Conservation (phyloP, 2,329 filamentous ascomycete species). For the Daldinia eschscholtzii region DNA sequence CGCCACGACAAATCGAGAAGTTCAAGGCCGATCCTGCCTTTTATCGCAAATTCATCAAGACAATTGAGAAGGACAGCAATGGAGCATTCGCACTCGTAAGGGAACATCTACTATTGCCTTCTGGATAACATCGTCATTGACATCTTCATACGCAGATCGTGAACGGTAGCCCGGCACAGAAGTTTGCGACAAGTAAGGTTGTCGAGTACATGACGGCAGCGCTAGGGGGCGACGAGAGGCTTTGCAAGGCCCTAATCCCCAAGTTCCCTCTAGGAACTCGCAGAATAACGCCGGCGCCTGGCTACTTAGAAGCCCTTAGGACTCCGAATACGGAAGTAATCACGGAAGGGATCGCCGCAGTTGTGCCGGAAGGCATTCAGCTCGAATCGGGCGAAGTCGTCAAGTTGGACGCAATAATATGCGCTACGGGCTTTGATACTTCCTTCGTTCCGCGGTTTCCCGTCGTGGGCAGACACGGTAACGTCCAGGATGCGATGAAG, state of each 20-base stretch:
- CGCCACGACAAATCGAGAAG: constrained; percentile 58
- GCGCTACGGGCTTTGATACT: constrained; percentile 69
- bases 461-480: constrained; percentile 62
- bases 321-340: constrained; percentile 63
- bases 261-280: constrained; percentile 62
- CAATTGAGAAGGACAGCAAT: constrained; percentile 61
- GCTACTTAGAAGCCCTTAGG: constrained; percentile 62
- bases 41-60: constrained; percentile 62
- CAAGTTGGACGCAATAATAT: constrained; percentile 67
- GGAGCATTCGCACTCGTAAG: constrained; percentile 59
- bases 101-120: constrained; percentile 4
- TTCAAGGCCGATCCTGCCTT: constrained; percentile 62
- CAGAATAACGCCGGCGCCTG: constrained; percentile 64
- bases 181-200: constrained; percentile 58
- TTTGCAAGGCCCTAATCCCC: constrained; percentile 65
- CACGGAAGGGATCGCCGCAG: constrained; percentile 58
- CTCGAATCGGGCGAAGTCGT: constrained; percentile 62
- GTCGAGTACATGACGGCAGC: constrained; percentile 62
- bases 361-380: constrained; percentile 63
- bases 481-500: constrained; percentile 64
- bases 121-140: constrained; percentile 23
- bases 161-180: constrained; percentile 57
- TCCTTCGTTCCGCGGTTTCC: constrained; percentile 66
- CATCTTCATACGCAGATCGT: constrained; percentile 51
- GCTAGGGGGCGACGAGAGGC: constrained; percentile 62